Base-by-base conservation (phyloP, 305 asterid species). In the Lippia alba region DNA sequence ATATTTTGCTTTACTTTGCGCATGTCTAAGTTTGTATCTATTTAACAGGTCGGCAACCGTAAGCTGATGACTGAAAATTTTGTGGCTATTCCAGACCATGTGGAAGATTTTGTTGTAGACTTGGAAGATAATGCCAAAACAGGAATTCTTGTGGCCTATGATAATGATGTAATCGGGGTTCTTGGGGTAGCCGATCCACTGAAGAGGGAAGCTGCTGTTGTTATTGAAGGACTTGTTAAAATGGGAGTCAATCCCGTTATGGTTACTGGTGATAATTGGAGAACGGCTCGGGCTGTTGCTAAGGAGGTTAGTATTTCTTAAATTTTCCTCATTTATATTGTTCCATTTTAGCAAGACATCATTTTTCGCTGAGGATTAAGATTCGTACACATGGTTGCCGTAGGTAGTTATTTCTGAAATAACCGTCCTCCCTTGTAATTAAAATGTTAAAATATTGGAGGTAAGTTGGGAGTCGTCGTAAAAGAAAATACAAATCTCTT, bases 231-330 rank as follows among this genome's bases (percentile, higher is more conserved):
- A 67, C 94, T 87, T 53, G 14, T 61, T 53, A 87, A 85, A 83
- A 87, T 87, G 87, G 94, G 94, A 6, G 75, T 87, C 72, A 67
- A 49, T 40, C 88, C 94, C 69, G 84, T 87, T 69, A 85, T 87
- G 91, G 94, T 87, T 72, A 87, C 94, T 34, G 94, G 94, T 63
- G 94, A 87, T 82, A 87, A 87, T 66, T 82, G 89, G 89, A 83
- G 89, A 79, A 85, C 94, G 33, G 94, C 94, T 69, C 82, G 66
- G 53, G 91, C 94, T 73, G 94, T 87, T 69, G 94, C 94, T 14
- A 85, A 79, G 76, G 89, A 85, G 94, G 94, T 87, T 51, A 54
- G 82, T 77, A 46, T 60, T 55, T 46, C 9, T 8, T 16, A n/a
- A 18, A 30, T 66, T 17, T 39, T 49, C 46, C 24, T 55, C 60